Conservation (phyloP, 805 yeast species). For the Metschnikowia sp. region DNA sequence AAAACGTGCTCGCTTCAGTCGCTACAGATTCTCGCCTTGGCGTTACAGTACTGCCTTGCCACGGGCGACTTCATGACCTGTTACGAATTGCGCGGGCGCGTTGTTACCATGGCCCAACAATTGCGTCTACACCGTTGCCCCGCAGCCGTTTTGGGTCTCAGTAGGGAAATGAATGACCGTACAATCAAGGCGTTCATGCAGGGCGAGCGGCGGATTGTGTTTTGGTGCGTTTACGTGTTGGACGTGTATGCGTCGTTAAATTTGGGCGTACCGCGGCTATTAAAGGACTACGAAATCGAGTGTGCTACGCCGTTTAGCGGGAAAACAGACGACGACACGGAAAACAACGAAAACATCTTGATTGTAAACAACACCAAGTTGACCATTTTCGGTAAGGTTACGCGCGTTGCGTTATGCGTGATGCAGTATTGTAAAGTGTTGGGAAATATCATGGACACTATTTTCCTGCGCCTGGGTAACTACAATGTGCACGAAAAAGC, state of each 20-base stretch:
- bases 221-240: slow-evolving; percentile 79
- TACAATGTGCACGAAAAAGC: slow-evolving; percentile 25
- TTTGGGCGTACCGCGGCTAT: slow-evolving; percentile 76
- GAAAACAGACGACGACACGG: slow-evolving; percentile 34
- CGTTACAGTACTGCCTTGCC: slow-evolving; percentile 66
- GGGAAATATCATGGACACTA: slow-evolving; percentile 68
- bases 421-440: slow-evolving; percentile 71
- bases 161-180: slow-evolving; percentile 26
- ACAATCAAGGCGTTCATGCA: slow-evolving; percentile 63
- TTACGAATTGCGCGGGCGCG: slow-evolving; percentile 72
- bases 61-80: slow-evolving; percentile 72
- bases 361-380: slow-evolving; percentile 57
- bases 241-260: slow-evolving; percentile 74
- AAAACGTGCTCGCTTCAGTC: slow-evolving; percentile 62
- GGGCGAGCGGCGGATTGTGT: slow-evolving; percentile 76
- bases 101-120: slow-evolving; percentile 81
- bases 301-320: slow-evolving; percentile 75
- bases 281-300: slow-evolving; percentile 79
- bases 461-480: slow-evolving; percentile 56
- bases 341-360: slow-evolving; percentile 50
- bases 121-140: slow-evolving; percentile 84
- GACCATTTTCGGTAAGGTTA: slow-evolving; percentile 67
- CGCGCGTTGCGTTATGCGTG: slow-evolving; percentile 57
- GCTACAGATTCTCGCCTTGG: slow-evolving; percentile 64
- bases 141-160: slow-evolving; percentile 72